Conservation (phyloP, 805 yeast genomes). For the Kuraishia piskuri region DNA sequence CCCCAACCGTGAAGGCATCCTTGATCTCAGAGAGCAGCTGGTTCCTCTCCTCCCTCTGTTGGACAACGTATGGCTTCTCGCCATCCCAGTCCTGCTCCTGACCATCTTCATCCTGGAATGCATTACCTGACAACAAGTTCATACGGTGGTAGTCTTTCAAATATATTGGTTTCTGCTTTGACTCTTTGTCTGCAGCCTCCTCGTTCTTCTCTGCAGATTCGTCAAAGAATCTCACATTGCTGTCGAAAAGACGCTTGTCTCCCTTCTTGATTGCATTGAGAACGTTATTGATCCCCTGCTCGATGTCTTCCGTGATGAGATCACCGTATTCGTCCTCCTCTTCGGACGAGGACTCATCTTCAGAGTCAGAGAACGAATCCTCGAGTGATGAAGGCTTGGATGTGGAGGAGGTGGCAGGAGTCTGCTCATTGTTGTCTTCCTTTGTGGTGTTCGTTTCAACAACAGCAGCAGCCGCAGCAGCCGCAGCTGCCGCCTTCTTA, state of each 20-base stretch:
- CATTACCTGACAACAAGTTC: slow-evolving; percentile 64
- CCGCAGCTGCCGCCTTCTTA: not conserved
- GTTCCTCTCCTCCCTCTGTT: slow-evolving; percentile 66
- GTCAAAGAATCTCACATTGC: slow-evolving; percentile 53
- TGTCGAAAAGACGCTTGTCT: slow-evolving; percentile 59
- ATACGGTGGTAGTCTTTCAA: slow-evolving; percentile 89
- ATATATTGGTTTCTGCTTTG: slow-evolving; percentile 65
- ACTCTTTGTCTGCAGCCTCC: slow-evolving; percentile 13
- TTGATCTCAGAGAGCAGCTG: slow-evolving; percentile 74
- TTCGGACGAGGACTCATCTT: slow-evolving; percentile 36
- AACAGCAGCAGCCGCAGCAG: not conserved
- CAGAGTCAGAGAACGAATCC: slow-evolving; percentile 11
- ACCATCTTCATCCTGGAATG: slow-evolving; percentile 45
- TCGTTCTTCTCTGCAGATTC: slow-evolving; percentile 41
- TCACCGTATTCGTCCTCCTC: slow-evolving; percentile 93
- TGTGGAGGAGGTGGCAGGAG: slow-evolving; percentile 1
- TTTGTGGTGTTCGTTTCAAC: not conserved
- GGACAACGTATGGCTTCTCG: slow-evolving; percentile 63
- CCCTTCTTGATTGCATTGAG: slow-evolving; percentile 59
- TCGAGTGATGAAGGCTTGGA: not conserved
- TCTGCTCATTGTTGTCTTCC: not conserved
- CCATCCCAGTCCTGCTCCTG: slow-evolving; percentile 36
- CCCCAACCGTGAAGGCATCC: slow-evolving; percentile 34
- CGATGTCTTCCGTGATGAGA: slow-evolving; percentile 77
- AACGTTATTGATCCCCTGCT: slow-evolving; percentile 67